Evolutionary conservation across 306 rosid species (phyloP).

Genomic region (Rosa multiflora): DNA sequence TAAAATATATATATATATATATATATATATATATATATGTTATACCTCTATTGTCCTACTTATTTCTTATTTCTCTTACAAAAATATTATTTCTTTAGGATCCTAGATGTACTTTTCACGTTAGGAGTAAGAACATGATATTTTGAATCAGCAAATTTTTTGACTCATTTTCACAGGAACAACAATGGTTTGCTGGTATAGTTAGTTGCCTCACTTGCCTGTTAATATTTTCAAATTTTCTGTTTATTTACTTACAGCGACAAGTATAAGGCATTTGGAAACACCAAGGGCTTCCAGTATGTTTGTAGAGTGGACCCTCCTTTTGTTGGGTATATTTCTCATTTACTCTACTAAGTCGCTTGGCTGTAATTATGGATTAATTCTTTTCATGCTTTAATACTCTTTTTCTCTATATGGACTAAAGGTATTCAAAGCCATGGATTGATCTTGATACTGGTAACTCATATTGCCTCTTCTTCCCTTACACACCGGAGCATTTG

Average conservation of each 20-base stretch:
- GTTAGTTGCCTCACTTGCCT: neutral
- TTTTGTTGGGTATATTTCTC: conserved; percentile 71
- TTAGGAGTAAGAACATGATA: neutral
- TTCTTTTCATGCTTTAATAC: conserved; percentile 19
- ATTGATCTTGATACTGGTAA: conserved; percentile 65
- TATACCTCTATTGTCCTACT: neutral
- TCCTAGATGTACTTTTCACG: neutral
- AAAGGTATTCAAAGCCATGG: conserved; percentile 88
- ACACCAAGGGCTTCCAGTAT: conserved; percentile 42
- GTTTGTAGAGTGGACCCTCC: conserved; percentile 87
- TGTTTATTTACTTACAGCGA: conserved; percentile 28
- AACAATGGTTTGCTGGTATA: neutral
- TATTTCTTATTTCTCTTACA: neutral
- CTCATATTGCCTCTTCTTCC: conserved; percentile 83
- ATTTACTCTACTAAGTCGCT: conserved; percentile 14
- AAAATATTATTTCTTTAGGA: neutral
- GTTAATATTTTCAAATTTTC: conserved; percentile 15
- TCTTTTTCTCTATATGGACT: conserved; percentile 28
- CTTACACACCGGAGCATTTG: conserved; percentile 89
- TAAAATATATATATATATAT: neutral
- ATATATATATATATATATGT: neutral
- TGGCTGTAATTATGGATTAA: conserved; percentile 13
- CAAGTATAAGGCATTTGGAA: conserved; percentile 43
- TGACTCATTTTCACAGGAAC: neutral
- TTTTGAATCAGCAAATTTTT: neutral